Evolutionary conservation across 2,329 filamentous ascomycete genomes (phyloP).

Genomic region (Claviceps monticola): DNA sequence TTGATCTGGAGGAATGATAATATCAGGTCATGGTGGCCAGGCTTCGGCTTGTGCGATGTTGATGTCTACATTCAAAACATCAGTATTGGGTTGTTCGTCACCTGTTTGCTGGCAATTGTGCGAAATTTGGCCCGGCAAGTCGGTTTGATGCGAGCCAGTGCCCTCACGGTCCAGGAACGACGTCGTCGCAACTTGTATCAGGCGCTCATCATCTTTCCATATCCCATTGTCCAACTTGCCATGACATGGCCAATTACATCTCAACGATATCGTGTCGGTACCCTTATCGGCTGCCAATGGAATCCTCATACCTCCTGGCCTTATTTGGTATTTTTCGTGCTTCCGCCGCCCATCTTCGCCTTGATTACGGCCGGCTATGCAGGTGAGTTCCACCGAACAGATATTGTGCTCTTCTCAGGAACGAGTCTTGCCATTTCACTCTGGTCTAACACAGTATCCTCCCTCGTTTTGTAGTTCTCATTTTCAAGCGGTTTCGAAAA

Average conservation of each 20-base stretch:
- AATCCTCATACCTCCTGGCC: conserved; percentile 31
- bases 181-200: conserved; percentile 30
- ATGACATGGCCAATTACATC: conserved; percentile 33
- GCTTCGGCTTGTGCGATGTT: conserved; percentile 40
- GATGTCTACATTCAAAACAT: conserved; percentile 34
- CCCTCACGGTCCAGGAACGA: conserved; percentile 26
- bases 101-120: conserved; percentile 41
- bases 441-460: neutral
- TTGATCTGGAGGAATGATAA: conserved; percentile 41
- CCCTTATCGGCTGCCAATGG: conserved; percentile 36
- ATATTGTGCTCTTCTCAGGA: neutral
- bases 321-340: conserved; percentile 32
- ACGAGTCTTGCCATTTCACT: no score
- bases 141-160: conserved; percentile 26
- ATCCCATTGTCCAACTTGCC: conserved; percentile 34
- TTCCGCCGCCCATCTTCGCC: conserved; percentile 30
- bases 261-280: conserved; percentile 35
- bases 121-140: conserved; percentile 38
- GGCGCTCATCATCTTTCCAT: conserved; percentile 39
- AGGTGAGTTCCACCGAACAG: conserved; percentile 22
- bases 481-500: conserved; percentile 32
- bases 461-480: conserved; percentile 22
- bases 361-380: conserved; percentile 32
- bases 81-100: conserved; percentile 30
- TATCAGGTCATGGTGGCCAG: conserved; percentile 35